Evolutionary conservation across 306 rosid species (phyloP), one percentile per base, ranked within the genome.

Genomic region (Nissolia schottii): DNA sequence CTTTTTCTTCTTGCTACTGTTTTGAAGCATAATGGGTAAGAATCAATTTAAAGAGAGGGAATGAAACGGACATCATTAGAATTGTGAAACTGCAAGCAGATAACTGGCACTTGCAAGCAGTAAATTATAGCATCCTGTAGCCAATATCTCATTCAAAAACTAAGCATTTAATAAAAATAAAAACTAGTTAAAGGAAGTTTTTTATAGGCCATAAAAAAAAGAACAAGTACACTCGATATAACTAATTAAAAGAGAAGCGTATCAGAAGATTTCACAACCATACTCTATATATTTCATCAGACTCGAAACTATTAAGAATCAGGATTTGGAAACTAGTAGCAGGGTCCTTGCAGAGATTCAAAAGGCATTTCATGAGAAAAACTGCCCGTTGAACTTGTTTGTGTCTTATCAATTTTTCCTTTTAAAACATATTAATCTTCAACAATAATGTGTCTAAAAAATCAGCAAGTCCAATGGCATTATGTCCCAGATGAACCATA

Each of bases 1-100:
- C 86, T 89, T 94, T 85, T 94, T 94, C 96, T 94, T 91, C 87
- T 89, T 92, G 80, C 96, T 87, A 76, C 95, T 81, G 80, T 49
- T 79, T 45, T 37, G 32, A 73, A 78, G 56, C 62, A 51, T 43
- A 29, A 64, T 40, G 50, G 45, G 63, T 79, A 32, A 76, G 63
- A 62, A 75, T 34, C 29, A 54, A 77, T 23, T n/a, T 10, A n/a
- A n/a, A 2, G 43, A 14, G 14, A 3, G 14, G 20, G 19, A 5
- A 2, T 0, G 66, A 18, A 24, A 24, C 3, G 1, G 51, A 45
- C 40, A 68, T 34, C 46, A 69, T 48, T 12, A 31, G n/a, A 75
- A 34, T 37, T 27, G 8, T 3, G 7, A 64, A 64, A 49, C 53
- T 61, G 12, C 40, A 73, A 12, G 55, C 54, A 49, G 24, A 27